Evolutionary conservation across 805 yeast species (phyloP).

Genomic region (Candida parachauliodes): DNA sequence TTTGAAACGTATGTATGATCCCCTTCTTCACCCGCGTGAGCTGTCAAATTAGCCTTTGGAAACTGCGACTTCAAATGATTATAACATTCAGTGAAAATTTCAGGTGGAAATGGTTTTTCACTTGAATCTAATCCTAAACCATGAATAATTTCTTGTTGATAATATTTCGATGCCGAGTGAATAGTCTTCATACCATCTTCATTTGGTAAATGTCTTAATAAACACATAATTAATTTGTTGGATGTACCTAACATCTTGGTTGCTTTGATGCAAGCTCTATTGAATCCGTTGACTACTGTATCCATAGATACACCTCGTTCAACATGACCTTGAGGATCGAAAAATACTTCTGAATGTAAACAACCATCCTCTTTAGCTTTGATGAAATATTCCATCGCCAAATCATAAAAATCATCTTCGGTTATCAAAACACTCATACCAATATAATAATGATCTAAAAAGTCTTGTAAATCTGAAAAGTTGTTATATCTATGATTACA

Average conservation of each 20-base stretch:
- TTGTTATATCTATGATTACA: slow-evolving; percentile 55
- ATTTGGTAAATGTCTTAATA: slow-evolving; percentile 71
- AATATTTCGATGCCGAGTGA: slow-evolving; percentile 48
- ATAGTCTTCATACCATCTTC: slow-evolving; percentile 56
- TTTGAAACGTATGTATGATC: slow-evolving; percentile 62
- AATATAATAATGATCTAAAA: slow-evolving; percentile 72
- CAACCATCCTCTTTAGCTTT: slow-evolving; percentile 59
- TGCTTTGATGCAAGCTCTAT: slow-evolving; percentile 66
- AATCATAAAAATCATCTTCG: slow-evolving; percentile 71
- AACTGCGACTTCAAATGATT: slow-evolving; percentile 41
- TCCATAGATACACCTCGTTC: slow-evolving; percentile 61
- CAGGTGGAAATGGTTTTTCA: slow-evolving; percentile 76
- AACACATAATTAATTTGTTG: slow-evolving; percentile 75
- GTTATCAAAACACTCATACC: slow-evolving; percentile 73
- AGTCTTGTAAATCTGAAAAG: slow-evolving; percentile 72
- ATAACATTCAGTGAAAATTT: slow-evolving; percentile 63
- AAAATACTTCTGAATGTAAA: slow-evolving; percentile 71
- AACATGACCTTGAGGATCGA: slow-evolving; percentile 83
- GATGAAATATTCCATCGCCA: slow-evolving; percentile 70
- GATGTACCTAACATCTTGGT: slow-evolving; percentile 56
- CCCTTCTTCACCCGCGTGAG: slow-evolving; percentile 91
- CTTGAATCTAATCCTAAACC: slow-evolving; percentile 83
- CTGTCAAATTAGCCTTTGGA: slow-evolving; percentile 62
- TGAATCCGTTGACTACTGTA: slow-evolving; percentile 60
- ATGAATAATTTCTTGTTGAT: slow-evolving; percentile 55